These are phyloP conservation scores for Huiozyma naganishii DNA, from an alignment of 805 yeast genomes.

Conservation along the genomic window DNA sequence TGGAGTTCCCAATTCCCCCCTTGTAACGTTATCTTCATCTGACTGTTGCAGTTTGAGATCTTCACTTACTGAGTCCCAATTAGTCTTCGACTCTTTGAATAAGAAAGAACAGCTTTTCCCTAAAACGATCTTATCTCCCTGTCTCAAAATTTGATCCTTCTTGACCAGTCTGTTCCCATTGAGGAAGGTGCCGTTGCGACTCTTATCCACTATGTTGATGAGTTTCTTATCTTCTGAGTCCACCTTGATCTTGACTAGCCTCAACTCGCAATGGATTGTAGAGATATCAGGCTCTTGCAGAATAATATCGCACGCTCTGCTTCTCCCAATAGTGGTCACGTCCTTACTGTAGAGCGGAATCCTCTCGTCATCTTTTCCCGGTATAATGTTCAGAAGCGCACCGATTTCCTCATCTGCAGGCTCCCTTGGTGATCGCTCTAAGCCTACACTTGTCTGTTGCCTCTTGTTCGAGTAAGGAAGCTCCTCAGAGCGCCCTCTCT, in stretches of 20 bases:
- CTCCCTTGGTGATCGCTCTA: not conserved
- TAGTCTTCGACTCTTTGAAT: conserved; percentile 19
- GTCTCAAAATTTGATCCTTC: conserved; percentile 38
- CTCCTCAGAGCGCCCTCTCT: conserved; percentile 11
- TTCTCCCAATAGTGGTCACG: conserved; percentile 39
- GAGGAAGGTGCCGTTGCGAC: conserved; percentile 55
- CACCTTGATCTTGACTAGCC: conserved; percentile 31
- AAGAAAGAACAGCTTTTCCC: conserved; percentile 44
- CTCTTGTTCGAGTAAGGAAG: conserved; percentile 7
- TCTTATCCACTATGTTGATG: conserved; percentile 42
- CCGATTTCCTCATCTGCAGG: conserved; percentile 6
- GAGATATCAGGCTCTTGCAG: conserved; percentile 53
- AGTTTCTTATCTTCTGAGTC: conserved; percentile 28
- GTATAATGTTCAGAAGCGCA: conserved; percentile 21
- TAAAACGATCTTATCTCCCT: conserved; percentile 55
- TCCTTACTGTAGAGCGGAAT: conserved; percentile 26
- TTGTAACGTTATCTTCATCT: not conserved
- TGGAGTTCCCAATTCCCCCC: not conserved
- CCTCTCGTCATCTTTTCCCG: conserved; percentile 25
- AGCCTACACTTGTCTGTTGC: conserved; percentile 6
- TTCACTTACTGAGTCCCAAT: conserved; percentile 25
- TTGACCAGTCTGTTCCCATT: conserved; percentile 45
- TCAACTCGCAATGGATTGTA: conserved; percentile 49
- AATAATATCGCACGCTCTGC: conserved; percentile 47
- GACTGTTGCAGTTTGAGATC: not conserved